Conservation (phyloP, 2,329 filamentous ascomycete species). For the Orbilia blumenaviensis region DNA sequence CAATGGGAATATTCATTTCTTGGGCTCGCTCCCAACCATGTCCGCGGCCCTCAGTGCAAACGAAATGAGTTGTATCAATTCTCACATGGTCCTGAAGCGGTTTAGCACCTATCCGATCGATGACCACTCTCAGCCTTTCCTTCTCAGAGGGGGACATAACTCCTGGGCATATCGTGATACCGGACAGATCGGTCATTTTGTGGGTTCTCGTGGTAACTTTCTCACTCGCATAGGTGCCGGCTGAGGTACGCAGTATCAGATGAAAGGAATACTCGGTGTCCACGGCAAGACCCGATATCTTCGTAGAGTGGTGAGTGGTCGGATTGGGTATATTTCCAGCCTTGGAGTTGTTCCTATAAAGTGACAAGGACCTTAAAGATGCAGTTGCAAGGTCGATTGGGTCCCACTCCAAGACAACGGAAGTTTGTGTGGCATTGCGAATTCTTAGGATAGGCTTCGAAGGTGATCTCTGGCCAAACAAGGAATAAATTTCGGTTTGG, state of each 20-base stretch:
- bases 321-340: constrained; percentile 92
- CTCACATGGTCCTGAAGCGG: constrained; percentile 81
- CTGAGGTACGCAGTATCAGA: constrained; percentile 86
- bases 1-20: constrained; percentile 97
- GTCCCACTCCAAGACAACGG: constrained; percentile 97
- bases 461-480: constrained; percentile 84
- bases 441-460: constrained; percentile 81
- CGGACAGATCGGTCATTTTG: constrained; percentile 97
- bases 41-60: constrained; percentile 91
- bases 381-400: constrained; percentile 91
- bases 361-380: constrained; percentile 83
- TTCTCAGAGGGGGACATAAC: constrained; percentile 75
- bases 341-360: constrained; percentile 97
- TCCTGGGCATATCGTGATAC: constrained; percentile 92
- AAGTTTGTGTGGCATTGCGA: constrained; percentile 98
- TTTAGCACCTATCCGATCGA: constrained; percentile 91
- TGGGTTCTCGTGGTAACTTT: constrained; percentile 88
- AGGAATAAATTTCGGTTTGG: constrained; percentile 86
- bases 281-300: constrained; percentile 94
- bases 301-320: constrained; percentile 88
- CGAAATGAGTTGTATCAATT: constrained; percentile 98
- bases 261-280: constrained; percentile 97
- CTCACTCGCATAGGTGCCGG: constrained; percentile 85
- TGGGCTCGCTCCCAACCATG: constrained; percentile 94
- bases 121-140: constrained; percentile 76